These are phyloP conservation scores for Tetradesmus lagerheimii DNA, from an alignment of 139 green algal species.

Conservation along the genomic window DNA sequence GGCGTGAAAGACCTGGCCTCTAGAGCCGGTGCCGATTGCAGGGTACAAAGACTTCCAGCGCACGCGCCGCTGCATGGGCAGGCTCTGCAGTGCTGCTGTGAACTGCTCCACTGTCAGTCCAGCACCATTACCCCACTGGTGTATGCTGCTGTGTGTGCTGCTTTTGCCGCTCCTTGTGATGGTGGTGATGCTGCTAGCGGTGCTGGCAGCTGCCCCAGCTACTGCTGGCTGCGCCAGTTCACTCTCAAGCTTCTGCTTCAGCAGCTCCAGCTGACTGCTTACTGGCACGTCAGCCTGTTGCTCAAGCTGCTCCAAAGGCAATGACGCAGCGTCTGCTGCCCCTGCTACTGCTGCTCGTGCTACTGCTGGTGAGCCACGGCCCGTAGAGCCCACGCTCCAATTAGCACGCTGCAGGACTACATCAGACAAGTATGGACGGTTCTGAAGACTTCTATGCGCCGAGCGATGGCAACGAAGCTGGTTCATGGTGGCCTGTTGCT, in stretches of 20 bases:
- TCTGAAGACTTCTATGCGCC: no score
- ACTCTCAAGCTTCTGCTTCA: not conserved
- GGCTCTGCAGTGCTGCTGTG: constrained; percentile 2
- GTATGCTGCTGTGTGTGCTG: not conserved
- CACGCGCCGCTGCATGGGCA: constrained; percentile 21
- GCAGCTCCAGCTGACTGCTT: not conserved
- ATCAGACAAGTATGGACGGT: no score
- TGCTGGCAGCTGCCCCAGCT: not conserved
- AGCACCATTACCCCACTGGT: not conserved
- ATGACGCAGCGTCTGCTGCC: not conserved
- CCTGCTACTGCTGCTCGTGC: not conserved
- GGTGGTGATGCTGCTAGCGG: not conserved
- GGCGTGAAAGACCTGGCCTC: constrained; percentile 8
- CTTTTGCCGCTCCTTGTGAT: not conserved
- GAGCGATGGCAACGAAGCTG: not conserved
- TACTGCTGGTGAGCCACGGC: not conserved
- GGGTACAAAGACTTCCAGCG: constrained; percentile 27
- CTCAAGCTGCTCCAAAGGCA: not conserved
- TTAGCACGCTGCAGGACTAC: not conserved
- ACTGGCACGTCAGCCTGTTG: not conserved
- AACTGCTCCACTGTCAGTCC: constrained; percentile 8
- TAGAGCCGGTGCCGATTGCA: constrained; percentile 4
- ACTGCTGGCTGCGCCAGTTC: not conserved
- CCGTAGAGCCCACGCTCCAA: not conserved
- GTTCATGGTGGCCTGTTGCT: not conserved